phyloP scores from a whole-genome alignment of 1,139 yeast genomes.

The Kodamaea ohmeri region DNA sequence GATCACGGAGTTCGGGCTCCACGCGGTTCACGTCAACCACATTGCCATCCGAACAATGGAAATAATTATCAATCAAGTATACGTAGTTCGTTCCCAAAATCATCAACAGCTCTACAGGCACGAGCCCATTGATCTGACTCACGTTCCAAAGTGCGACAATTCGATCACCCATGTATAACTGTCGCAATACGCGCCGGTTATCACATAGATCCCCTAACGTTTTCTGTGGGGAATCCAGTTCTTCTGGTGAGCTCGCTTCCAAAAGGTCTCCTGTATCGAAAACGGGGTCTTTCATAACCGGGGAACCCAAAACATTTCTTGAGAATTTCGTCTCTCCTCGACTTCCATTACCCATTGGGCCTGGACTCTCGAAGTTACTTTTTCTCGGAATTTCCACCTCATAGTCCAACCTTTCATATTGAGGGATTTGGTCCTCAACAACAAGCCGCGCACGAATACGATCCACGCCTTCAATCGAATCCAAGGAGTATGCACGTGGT shows the following conservation, averaged over 20 bases:
- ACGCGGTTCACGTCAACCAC: constrained; percentile 70
- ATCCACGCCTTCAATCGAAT: constrained; percentile 64
- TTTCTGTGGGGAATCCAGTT: too few relatives aligned
- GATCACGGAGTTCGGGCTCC: constrained; percentile 58
- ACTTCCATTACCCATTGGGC: too few relatives aligned
- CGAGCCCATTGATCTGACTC: constrained; percentile 69
- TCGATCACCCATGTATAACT: constrained; percentile 67
- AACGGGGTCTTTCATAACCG: too few relatives aligned
- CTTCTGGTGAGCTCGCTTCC: too few relatives aligned
- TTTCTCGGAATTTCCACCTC: constrained; percentile 37
- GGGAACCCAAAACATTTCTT: too few relatives aligned
- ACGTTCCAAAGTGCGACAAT: constrained; percentile 73
- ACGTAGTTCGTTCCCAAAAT: constrained; percentile 63
- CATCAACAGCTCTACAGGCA: constrained; percentile 68
- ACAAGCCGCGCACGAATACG: constrained; percentile 60
- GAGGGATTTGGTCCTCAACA: constrained; percentile 49
- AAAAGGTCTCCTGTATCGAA: too few relatives aligned
- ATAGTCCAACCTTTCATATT: constrained; percentile 43
- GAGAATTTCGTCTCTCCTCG: too few relatives aligned
- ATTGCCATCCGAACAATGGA: constrained; percentile 55
- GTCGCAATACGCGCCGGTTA: constrained; percentile 70
- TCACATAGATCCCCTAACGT: too few relatives aligned
- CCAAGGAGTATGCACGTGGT: constrained; percentile 45
- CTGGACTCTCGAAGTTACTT: constrained; percentile 20
- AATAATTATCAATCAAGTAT: constrained; percentile 68